Percentiles rank a stretch among this genome's conserved stretches.
Conservation (phyloP, 2,329 filamentous ascomycete species). For the Tympanopsis confertula region DNA sequence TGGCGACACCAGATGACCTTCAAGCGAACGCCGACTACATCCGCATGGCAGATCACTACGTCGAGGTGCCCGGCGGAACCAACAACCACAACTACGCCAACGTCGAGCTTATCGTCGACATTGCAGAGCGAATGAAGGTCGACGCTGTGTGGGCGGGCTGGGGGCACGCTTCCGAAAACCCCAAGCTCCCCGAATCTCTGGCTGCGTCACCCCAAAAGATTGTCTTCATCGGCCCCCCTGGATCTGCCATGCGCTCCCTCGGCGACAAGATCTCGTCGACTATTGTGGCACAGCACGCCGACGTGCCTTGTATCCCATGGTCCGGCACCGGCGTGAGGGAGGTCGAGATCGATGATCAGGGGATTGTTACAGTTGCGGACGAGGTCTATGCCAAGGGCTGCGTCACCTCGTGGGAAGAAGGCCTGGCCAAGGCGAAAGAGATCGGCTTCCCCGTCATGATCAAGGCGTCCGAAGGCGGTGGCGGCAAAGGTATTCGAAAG, state of each 20-base stretch:
- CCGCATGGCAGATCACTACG: conserved; percentile 98
- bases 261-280: conserved; percentile 99
- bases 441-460: conserved; percentile 99
- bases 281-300: conserved; percentile 93
- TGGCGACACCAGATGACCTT: conserved; percentile 97
- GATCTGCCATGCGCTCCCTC: conserved; percentile 95
- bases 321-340: conserved; percentile 83
- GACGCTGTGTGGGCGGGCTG: conserved; percentile 98
- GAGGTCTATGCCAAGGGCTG: conserved; percentile 82
- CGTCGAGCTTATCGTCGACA: conserved; percentile 95
- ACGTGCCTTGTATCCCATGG: conserved; percentile 98
- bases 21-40: conserved; percentile 98
- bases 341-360: conserved; percentile 66
- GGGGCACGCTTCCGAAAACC: conserved; percentile 98
- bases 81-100: conserved; percentile 99
- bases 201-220: conserved; percentile 97
- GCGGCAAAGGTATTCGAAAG: conserved; percentile 98
- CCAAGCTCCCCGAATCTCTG: conserved; percentile 88
- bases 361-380: conserved; percentile 85
- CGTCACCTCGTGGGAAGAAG: conserved; percentile 80
- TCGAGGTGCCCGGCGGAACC: conserved; percentile 94
- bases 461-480: conserved; percentile 98
- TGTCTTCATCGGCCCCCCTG: conserved; percentile 94
- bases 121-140: conserved; percentile 95
- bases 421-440: conserved; percentile 70